Conservation (phyloP, 148 eudicot species). For the Camellia lanceoleosa region DNA sequence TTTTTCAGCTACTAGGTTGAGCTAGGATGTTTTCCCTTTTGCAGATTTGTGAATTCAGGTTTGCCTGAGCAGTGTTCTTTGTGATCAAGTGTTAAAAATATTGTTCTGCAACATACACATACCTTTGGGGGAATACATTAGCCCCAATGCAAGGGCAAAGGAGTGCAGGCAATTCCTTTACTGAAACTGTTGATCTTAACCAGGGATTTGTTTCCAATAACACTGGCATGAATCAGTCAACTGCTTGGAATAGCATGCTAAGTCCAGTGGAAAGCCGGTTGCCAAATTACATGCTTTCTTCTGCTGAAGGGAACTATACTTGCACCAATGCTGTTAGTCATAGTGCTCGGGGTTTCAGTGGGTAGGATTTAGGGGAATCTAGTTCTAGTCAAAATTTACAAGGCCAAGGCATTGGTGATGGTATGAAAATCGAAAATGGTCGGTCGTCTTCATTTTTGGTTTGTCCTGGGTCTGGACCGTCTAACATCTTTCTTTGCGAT, state of each 20-base stretch:
- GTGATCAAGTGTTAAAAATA: not conserved
- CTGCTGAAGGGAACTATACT: conserved; percentile 15
- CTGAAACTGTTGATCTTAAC: conserved; percentile 36
- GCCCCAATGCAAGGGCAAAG: conserved; percentile 35
- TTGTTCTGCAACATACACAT: conserved; percentile 1
- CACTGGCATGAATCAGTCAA: conserved; percentile 23
- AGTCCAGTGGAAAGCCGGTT: conserved; percentile 31
- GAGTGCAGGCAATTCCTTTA: conserved; percentile 27
- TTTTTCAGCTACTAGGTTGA: not conserved
- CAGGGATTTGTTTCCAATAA: conserved; percentile 35
- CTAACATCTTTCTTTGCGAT: conserved; percentile 11
- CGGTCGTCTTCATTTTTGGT: conserved; percentile 10
- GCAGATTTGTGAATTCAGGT: not conserved
- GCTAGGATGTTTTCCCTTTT: not conserved
- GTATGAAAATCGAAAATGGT: conserved; percentile 15
- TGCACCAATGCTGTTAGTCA: conserved; percentile 10
- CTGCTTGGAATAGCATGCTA: conserved; percentile 23
- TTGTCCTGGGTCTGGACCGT: conserved; percentile 15
- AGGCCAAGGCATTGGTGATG: conserved; percentile 14
- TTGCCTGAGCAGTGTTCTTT: not conserved
- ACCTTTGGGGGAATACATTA: not conserved
- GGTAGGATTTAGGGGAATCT: conserved; percentile 42
- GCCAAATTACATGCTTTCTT: conserved; percentile 18
- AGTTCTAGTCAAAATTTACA: conserved; percentile 30
- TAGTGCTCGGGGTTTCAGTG: conserved; percentile 20